Evolutionary conservation across 1,284 basidiomycete genomes (phyloP).

Genomic region (Apiotrichum laibachii): DNA sequence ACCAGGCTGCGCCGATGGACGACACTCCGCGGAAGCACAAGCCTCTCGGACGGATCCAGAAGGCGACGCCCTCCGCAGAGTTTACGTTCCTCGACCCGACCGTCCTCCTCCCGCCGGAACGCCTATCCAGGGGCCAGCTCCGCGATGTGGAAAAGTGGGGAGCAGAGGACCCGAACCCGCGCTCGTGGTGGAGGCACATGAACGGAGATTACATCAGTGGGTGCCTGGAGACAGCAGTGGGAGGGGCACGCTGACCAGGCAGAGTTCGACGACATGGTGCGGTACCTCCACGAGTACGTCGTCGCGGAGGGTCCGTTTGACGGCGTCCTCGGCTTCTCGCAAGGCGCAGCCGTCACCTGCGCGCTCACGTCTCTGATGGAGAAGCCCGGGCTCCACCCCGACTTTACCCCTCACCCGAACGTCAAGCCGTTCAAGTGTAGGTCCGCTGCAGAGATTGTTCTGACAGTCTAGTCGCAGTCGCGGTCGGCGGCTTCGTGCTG

Average conservation of each 20-base stretch:
- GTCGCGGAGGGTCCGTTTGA: conserved; percentile 51
- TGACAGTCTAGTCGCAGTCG: neutral
- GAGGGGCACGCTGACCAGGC: conserved; percentile 4
- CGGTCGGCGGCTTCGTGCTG: neutral
- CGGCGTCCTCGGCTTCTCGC: conserved; percentile 79
- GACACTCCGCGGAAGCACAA: neutral
- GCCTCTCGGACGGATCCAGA: neutral
- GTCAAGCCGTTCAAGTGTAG: conserved; percentile 62
- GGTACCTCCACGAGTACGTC: conserved; percentile 51
- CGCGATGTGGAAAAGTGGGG: neutral
- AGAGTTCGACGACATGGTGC: conserved; percentile 62
- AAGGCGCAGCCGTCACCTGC: conserved; percentile 76
- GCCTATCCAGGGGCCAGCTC: neutral
- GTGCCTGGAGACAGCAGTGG: neutral
- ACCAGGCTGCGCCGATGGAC: neutral
- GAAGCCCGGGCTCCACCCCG: conserved; percentile 59
- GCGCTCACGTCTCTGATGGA: conserved; percentile 46
- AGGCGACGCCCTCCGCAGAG: conserved; percentile 24
- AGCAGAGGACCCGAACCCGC: neutral
- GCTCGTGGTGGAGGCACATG: neutral
- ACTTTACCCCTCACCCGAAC: conserved; percentile 62
- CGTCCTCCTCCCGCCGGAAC: conserved; percentile 58
- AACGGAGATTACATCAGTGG: neutral
- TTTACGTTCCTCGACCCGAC: conserved; percentile 71
- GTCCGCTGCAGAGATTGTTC: neutral